Conservation (phyloP, 768 basidiomycete genomes). For the Russula foetens region DNA sequence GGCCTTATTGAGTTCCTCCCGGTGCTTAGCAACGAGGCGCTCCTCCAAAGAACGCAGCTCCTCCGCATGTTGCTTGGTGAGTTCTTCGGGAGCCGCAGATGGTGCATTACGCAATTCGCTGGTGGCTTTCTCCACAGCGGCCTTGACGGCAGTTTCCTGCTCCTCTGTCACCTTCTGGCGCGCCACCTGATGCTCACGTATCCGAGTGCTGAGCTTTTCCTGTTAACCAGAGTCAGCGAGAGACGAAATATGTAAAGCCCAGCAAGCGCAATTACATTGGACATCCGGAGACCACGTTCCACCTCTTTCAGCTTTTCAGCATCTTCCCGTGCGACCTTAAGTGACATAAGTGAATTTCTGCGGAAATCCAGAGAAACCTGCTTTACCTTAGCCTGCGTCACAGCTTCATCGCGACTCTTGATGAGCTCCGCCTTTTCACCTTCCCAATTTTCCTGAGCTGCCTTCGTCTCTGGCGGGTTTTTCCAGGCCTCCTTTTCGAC, state of each 20-base stretch:
- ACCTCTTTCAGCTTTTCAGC: slow-evolving; percentile 22
- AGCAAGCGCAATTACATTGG: slow-evolving; percentile 17
- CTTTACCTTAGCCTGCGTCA: slow-evolving; percentile 49
- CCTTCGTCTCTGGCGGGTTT: slow-evolving; percentile 19
- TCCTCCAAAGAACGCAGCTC: slow-evolving; percentile 51
- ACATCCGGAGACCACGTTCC: slow-evolving; percentile 20
- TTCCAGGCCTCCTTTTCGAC: slow-evolving; percentile 47
- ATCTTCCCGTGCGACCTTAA: slow-evolving; percentile 22
- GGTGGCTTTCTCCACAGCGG: slow-evolving; percentile 50
- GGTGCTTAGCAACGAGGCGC: slow-evolving; percentile 44
- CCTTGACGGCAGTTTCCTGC: slow-evolving; percentile 43
- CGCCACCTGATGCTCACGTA: slow-evolving; percentile 45
- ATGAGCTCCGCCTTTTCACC: slow-evolving; percentile 50
- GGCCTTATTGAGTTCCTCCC: slow-evolving; percentile 45
- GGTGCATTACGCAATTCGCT: slow-evolving; percentile 31
- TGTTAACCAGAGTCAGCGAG: slow-evolving; percentile 24
- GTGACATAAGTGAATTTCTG: neutral
- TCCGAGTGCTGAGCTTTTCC: slow-evolving; percentile 40
- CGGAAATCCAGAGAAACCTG: neutral
- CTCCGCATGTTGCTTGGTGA: slow-evolving; percentile 46
- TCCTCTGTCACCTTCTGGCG: slow-evolving; percentile 43
- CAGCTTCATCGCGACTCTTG: slow-evolving; percentile 52
- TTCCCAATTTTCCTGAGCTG: slow-evolving; percentile 39
- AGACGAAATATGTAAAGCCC: neutral
- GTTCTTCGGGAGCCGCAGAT: slow-evolving; percentile 30